A percentile compares a stretch with the other conserved stretches of the same genome.
phyloP scores from a whole-genome alignment of 495 filamentous ascomycete genomes.

The Penicillium cataractarum region DNA sequence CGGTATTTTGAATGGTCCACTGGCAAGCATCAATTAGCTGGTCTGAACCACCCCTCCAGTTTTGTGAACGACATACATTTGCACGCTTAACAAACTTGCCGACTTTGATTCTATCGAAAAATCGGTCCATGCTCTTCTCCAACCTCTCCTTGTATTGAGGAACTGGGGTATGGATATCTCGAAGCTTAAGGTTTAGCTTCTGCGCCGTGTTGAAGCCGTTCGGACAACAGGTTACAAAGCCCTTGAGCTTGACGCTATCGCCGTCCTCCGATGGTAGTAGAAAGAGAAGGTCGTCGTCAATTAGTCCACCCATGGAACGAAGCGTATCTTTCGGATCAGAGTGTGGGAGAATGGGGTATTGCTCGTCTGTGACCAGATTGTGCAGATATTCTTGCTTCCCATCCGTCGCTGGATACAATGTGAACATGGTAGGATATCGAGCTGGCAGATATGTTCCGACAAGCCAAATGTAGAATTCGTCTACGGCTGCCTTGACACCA shows the following conservation, averaged over 20 bases:
- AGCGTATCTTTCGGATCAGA: constrained; percentile 32
- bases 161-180: constrained; percentile 67
- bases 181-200: constrained; percentile 64
- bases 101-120: constrained; percentile 50
- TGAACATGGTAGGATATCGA: constrained; percentile 66
- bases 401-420: constrained; percentile 10
- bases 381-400: not conserved
- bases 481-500: constrained; percentile 55
- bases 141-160: constrained; percentile 68
- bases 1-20: constrained; percentile 19
- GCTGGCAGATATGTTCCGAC: constrained; percentile 61
- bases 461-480: constrained; percentile 69
- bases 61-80: constrained; percentile 49
- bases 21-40: not conserved
- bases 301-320: constrained; percentile 54
- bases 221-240: constrained; percentile 70
- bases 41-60: not conserved
- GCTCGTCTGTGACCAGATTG: constrained; percentile 13
- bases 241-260: constrained; percentile 58
- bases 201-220: constrained; percentile 64
- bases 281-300: constrained; percentile 76
- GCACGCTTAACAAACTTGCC: constrained; percentile 37
- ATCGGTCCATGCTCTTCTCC: constrained; percentile 74
- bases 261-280: constrained; percentile 52
- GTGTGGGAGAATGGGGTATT: constrained; percentile 9